Base-by-base conservation (phyloP, 345 rosid genomes). In the Triadica sebifera region DNA sequence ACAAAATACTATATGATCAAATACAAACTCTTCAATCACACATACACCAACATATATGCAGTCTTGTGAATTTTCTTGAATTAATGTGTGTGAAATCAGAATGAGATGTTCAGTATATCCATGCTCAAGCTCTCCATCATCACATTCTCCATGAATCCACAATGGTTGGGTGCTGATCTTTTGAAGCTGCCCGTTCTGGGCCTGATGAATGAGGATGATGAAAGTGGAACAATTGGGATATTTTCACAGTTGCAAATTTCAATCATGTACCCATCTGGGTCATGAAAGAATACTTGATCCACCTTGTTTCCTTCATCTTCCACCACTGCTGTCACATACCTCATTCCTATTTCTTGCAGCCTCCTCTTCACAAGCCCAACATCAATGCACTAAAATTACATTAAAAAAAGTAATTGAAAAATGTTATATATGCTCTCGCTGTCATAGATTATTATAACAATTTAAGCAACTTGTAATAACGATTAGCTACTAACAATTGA, bases 241-340 rank as follows among this genome's bases (percentile, higher is more conserved):
- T 82, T 87, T 57, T 86, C 87, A 17, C 90, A 87, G 84, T 87
- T 85, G 79, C 90, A 85, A 55, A 87, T 41, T 76, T 87, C 90
- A n/a, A 87, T 11, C 90, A 87, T 87, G 82, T 87, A 87, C 11
- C 90, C 90, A 77, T 87, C 90, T 12, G 90, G 90, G 77, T 87
- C 90, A 41, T 87, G 89, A 72, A 87, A 87, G 75, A 87, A 87
- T 56, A 87, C 85, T 45, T 87, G 90, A 68, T 87, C 89, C 63
- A 85, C 88, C 20, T 25, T 81, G 56, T 56, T 77, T 37, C 88
- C 89, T 8, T 82, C 86, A 0, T 85, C 90, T 70, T 85, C 87
- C 19, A 85, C 89, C 62, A 82, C 77, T 0, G 86, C 86, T 3
- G 89, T 85, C 56, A 71, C 85, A 65, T 87, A 85, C 58, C 82